Base-by-base conservation (phyloP, 78 protist species). In the Dictyostelium firmibasis region DNA sequence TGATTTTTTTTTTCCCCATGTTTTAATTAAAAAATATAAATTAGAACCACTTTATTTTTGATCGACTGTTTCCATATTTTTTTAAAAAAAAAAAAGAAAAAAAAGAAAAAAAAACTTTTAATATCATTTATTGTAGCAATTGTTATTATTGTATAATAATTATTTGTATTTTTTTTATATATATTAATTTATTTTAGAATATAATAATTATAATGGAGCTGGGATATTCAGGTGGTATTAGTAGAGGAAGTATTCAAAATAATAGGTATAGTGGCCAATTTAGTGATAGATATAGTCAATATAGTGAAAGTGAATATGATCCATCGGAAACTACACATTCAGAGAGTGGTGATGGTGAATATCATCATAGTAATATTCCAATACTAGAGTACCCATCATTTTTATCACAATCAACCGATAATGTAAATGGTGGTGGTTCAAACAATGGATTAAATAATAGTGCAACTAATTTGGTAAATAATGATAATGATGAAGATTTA, bases 401-500 rank as follows among this genome's bases (percentile, higher is more conserved):
- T 72, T 18, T 72, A 27, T 33, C 44, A 33, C 79, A 72, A 72
- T 41, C 60, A 6, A 20, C 27, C 2, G 83, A 77, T 77, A 41
- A n/a, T n/a, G 10, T 4, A 14, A 33, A 29, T 5, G 41, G 23
- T 81, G 69, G 74, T 81, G 27, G 20, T 35, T 11, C 27, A 20
- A 25, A 33, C 23, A 79, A 79, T 27, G 13, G 23, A 2, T 29
- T 35, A 29, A 18, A 16, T 38, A 25, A 27, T 18, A 31, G 33
- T 25, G n/a, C 84, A 79, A 79, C 84, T 11, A 41, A 27, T 41
- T 5, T 25, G 4, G 29, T 9, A 6, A 43, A 67, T 60, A 76
- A 86, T 77, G 83, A n/a, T 7, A 76, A 13, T 64, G 94, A 89
- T 43, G 94, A 89, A 43, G 94, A 89, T 36, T 67, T 89, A 23